Conservation (phyloP, 2,329 filamentous ascomycete species). For the Amphichorda felina region DNA sequence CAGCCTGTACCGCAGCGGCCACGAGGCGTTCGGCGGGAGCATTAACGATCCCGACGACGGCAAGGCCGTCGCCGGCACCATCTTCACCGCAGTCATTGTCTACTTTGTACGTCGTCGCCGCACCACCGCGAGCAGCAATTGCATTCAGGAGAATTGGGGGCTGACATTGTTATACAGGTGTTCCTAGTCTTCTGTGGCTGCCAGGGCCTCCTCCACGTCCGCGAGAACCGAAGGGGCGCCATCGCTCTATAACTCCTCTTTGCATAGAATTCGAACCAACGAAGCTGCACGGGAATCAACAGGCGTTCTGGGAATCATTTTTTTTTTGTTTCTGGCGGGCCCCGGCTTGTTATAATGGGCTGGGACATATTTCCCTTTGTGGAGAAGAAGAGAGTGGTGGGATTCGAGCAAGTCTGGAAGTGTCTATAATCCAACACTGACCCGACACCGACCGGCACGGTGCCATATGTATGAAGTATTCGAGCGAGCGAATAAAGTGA, state of each 20-base stretch:
- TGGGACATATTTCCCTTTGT: background rate
- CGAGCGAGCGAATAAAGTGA: too few relatives aligned
- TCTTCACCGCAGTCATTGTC: constrained; percentile 80
- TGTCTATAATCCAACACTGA: too few relatives aligned
- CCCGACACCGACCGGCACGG: too few relatives aligned
- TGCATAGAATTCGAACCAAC: background rate
- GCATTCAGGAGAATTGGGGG: background rate
- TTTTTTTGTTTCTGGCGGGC: background rate
- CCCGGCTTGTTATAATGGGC: too few relatives aligned
- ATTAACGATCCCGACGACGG: constrained; percentile 61
- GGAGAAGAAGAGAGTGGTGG: background rate
- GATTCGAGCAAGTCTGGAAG: background rate
- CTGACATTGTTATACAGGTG: constrained; percentile 35
- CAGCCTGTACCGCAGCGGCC: constrained; percentile 63
- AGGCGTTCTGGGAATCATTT: background rate
- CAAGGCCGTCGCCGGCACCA: constrained; percentile 66
- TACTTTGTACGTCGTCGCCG: constrained; percentile 58
- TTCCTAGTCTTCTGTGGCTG: constrained; percentile 89
- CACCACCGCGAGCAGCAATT: background rate
- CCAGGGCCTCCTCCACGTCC: constrained; percentile 76
- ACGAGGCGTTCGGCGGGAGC: constrained; percentile 75
- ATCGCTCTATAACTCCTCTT: constrained; percentile 48
- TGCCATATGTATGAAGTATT: too few relatives aligned
- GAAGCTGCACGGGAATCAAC: background rate
- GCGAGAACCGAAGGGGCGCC: constrained; percentile 71